A percentile compares a stretch with the other conserved stretches of the same genome.
Evolutionary conservation across 345 rosid species (phyloP).

Genomic region (Lepidium aucheri): DNA sequence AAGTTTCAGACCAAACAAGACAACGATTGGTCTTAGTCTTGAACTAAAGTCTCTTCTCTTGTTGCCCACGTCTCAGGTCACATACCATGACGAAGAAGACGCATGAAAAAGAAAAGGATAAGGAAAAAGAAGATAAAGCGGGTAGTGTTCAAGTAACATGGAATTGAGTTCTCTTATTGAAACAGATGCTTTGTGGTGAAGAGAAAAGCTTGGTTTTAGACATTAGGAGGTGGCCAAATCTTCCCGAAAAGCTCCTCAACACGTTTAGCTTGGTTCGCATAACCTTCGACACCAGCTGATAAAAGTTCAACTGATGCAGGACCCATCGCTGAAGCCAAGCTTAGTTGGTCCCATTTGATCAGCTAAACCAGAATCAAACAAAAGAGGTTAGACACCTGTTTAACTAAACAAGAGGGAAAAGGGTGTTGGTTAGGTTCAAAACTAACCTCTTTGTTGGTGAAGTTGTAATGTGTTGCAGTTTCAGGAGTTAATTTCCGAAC

Average conservation of each 20-base stretch:
- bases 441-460: slow-evolving; percentile 74
- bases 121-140: background rate
- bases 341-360: slow-evolving; percentile 72
- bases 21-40: background rate
- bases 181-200: background rate
- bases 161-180: slow-evolving; percentile 30
- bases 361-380: slow-evolving; percentile 40
- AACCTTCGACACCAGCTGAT: slow-evolving; percentile 70
- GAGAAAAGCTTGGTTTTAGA: slow-evolving; percentile 25
- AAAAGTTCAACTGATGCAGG: slow-evolving; percentile 89
- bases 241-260: slow-evolving; percentile 72
- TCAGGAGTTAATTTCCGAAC: slow-evolving; percentile 58
- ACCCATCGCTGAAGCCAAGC: slow-evolving; percentile 81
- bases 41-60: background rate
- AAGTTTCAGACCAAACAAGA: background rate
- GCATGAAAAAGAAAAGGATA: background rate
- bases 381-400: background rate
- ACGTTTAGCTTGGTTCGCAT: slow-evolving; percentile 59
- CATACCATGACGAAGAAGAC: background rate
- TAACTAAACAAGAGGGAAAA: background rate
- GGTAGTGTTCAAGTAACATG: background rate
- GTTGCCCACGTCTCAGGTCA: slow-evolving; percentile 6
- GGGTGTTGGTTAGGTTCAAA: slow-evolving; percentile 2
- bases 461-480: slow-evolving; percentile 59
- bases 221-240: slow-evolving; percentile 99